phyloP scores from a whole-genome alignment of 164 flowering plant genomes.

The Amborella trichopoda region DNA sequence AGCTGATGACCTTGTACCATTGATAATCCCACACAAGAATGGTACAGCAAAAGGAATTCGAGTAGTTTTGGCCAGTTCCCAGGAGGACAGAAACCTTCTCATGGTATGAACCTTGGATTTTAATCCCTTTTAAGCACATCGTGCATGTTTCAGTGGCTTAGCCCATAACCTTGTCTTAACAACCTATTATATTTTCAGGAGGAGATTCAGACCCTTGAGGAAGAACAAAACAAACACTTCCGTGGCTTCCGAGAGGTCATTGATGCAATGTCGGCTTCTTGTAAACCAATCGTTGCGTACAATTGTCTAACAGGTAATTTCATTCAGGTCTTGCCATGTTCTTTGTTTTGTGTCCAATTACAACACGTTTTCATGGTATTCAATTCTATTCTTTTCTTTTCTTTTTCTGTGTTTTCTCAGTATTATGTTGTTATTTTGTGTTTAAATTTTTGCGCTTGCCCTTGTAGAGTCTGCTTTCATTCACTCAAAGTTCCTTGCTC shows the following conservation, averaged over 20 bases:
- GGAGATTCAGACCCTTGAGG: constrained; percentile 51
- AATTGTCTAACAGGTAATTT: constrained; percentile 64
- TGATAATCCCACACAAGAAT: constrained; percentile 48
- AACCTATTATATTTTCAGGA: constrained; percentile 30
- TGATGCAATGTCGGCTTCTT: constrained; percentile 69
- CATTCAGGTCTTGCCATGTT: background rate
- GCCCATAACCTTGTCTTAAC: background rate
- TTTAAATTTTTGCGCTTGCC: background rate
- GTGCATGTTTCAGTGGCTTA: background rate
- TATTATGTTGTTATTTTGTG: background rate
- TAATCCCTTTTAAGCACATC: too few species aligned
- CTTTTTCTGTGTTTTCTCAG: constrained; percentile 1
- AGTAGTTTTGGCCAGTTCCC: constrained; percentile 56
- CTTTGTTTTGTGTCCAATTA: too few species aligned
- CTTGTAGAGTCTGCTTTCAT: constrained; percentile 71
- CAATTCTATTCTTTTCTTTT: background rate
- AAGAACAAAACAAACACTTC: constrained; percentile 35
- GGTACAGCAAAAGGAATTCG: constrained; percentile 52
- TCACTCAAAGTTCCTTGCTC: constrained; percentile 64
- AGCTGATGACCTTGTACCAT: constrained; percentile 57
- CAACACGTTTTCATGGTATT: background rate
- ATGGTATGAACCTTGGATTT: constrained; percentile 42
- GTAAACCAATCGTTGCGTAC: constrained; percentile 66
- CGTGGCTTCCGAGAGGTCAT: constrained; percentile 92
- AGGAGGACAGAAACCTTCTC: constrained; percentile 56